Base-by-base conservation (phyloP, 768 basidiomycete species). In the Hericium alpestre region DNA sequence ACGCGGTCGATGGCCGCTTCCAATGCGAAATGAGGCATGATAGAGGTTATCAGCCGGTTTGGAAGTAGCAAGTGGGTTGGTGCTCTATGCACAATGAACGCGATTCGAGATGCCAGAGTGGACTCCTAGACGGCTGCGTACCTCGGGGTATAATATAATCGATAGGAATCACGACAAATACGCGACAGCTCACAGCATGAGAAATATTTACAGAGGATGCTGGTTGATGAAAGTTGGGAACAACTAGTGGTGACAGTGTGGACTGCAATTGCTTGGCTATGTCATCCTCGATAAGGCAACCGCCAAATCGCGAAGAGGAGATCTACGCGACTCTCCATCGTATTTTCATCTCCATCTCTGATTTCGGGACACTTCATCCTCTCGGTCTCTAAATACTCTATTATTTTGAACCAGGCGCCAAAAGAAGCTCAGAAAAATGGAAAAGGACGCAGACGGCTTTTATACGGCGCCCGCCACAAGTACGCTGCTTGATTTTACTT, bases 401-500 rank as follows among this genome's bases (percentile, higher is more conserved):
- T 18, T 20, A n/a, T 20, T 46, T 3, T 20, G n/a, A n/a, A 20
- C 43, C 43, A 20, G 43, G 20, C 43, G 43, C 43, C 43, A 46
- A 20, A 46, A n/a, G n/a, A 46, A 46, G n/a, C 20, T n/a, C 7
- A 10, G 20, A 18, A 13, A 22, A 51, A 79, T 87, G 78, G 76
- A 86, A 67, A 90, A 86, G 71, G 87, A 88, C 69, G 85, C 79
- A 54, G 88, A 90, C 55, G 88, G 88, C 1, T 90, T 90, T 69
- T 89, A 86, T 66, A 82, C 76, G 18, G 77, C 86, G 6, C 74
- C 72, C 56, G 39, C 38, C 27, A 43, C n/a, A 11, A 27, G 39
- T 15, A n/a, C 13, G 38, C 43, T 23, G 12, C 38, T 48, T 40
- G 49, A n/a, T 55, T 46, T 18, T 18, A 47, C 9, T 15, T 47